A percentile compares a stretch with the other conserved stretches of the same genome.
These are phyloP conservation scores for Pontederia paniculata DNA, from an alignment of 176 grass and related monocot species.

Conservation along the genomic window DNA sequence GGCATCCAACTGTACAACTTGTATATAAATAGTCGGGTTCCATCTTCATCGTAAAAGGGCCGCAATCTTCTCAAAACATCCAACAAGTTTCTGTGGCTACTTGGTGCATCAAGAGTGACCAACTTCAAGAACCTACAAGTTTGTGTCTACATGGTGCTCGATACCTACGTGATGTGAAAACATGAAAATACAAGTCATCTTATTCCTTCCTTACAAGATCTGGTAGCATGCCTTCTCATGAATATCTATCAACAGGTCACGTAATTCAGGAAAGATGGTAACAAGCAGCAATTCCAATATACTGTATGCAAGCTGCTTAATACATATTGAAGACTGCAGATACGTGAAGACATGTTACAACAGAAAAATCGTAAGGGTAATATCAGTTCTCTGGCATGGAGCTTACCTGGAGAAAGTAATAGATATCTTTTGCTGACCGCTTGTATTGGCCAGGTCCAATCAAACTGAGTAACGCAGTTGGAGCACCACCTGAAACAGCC, in stretches of 20 bases:
- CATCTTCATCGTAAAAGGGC: too few relatives aligned
- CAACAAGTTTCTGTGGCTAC: too few relatives aligned
- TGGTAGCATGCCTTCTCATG: constrained; percentile 60
- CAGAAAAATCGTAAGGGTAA: neutral
- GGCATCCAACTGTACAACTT: too few relatives aligned
- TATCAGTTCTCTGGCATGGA: constrained; percentile 5
- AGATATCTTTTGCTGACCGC: constrained; percentile 64
- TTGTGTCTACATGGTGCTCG: too few relatives aligned
- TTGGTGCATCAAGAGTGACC: too few relatives aligned
- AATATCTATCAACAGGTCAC: constrained; percentile 53
- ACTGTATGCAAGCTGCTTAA: constrained; percentile 81
- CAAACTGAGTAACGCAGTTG: constrained; percentile 82
- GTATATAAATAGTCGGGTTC: too few relatives aligned
- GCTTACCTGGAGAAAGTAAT: constrained; percentile 94
- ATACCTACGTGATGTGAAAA: neutral
- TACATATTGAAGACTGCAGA: constrained; percentile 76
- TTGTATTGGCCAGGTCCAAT: constrained; percentile 77
- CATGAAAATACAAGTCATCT: neutral
- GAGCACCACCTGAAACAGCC: constrained; percentile 61
- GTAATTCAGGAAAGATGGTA: constrained; percentile 73
- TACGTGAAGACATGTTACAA: constrained; percentile 10
- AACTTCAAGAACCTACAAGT: too few relatives aligned
- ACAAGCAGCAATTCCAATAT: constrained; percentile 67
- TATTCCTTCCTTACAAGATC: constrained; percentile 7
- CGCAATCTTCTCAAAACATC: too few relatives aligned